Percentiles rank a stretch among this genome's conserved stretches.
phyloP scores from a whole-genome alignment of 371 early-diverging fungal genomes.

The Mortierella sp. region DNA sequence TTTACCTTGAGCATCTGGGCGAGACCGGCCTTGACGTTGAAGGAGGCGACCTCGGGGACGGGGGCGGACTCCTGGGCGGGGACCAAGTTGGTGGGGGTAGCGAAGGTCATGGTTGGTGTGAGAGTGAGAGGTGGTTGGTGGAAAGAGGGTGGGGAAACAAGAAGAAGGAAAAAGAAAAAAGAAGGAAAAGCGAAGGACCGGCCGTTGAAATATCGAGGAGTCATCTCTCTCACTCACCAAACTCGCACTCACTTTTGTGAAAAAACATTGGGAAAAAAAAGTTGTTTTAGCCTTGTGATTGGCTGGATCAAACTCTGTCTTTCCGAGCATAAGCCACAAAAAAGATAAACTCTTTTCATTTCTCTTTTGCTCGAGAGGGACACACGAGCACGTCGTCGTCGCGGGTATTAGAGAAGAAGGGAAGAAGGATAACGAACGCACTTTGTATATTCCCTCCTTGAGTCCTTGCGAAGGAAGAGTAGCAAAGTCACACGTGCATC shows the following conservation, averaged over 20 bases:
- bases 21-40: conserved; percentile 92
- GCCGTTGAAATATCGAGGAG: conserved; percentile 5
- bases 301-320: neutral
- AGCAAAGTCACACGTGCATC: too few species aligned
- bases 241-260: neutral
- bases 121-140: neutral
- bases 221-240: conserved; percentile 5
- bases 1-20: conserved; percentile 97
- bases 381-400: neutral
- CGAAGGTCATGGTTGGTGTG: conserved; percentile 56
- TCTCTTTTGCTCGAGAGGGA: neutral
- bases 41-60: conserved; percentile 62
- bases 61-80: conserved; percentile 61
- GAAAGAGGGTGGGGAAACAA: conserved; percentile 11
- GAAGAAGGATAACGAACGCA: too few species aligned
- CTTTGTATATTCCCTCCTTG: too few species aligned
- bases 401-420: neutral
- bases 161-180: conserved; percentile 15
- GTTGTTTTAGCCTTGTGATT: neutral
- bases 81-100: conserved; percentile 80
- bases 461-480: too few species aligned
- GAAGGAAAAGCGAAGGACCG: neutral
- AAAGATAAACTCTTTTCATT: neutral
- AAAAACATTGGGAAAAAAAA: conserved; percentile 2
- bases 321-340: conserved; percentile 5